Conservation (phyloP, 768 basidiomycete genomes). For the Phylloporus sp. region DNA sequence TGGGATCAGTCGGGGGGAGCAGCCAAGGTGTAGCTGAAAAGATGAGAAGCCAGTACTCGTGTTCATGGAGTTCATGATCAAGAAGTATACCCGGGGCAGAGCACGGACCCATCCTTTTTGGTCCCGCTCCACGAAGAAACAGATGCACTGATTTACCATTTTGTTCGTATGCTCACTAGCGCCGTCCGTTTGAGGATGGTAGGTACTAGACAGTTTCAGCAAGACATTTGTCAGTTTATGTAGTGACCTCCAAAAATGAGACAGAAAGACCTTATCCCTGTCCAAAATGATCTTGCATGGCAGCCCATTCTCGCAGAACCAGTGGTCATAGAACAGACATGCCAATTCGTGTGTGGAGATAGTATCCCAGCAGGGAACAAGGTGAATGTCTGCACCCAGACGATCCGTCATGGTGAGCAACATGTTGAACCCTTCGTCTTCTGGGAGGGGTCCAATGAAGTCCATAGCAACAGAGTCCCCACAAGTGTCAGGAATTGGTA, state of each 20-base stretch:
- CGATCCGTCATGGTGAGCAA: constrained; percentile 24
- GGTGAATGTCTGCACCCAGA: not conserved
- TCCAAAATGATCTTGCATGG: too few species aligned
- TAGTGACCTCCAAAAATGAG: not conserved
- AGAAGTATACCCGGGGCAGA: not conserved
- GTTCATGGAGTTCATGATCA: not conserved
- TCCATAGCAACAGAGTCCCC: constrained; percentile 29
- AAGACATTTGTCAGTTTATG: not conserved
- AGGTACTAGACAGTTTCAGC: not conserved
- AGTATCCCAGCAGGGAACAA: constrained; percentile 7
- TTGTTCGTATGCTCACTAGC: not conserved
- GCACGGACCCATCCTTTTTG: not conserved
- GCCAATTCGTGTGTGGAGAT: not conserved
- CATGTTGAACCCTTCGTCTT: constrained; percentile 27
- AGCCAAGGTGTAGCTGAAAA: not conserved
- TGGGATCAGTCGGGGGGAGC: not conserved
- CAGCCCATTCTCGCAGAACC: not conserved
- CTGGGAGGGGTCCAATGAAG: constrained; percentile 35
- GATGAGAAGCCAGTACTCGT: not conserved
- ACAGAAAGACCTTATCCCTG: not conserved
- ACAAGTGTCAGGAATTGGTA: constrained; percentile 2
- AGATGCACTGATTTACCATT: not conserved
- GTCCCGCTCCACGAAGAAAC: not conserved
- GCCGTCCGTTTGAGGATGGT: not conserved
- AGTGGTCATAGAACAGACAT: not conserved